Percentiles rank a stretch among this genome's conserved stretches.
These are phyloP conservation scores for Tetrapisispora arboricola DNA, from an alignment of 805 yeast species.

Conservation along the genomic window DNA sequence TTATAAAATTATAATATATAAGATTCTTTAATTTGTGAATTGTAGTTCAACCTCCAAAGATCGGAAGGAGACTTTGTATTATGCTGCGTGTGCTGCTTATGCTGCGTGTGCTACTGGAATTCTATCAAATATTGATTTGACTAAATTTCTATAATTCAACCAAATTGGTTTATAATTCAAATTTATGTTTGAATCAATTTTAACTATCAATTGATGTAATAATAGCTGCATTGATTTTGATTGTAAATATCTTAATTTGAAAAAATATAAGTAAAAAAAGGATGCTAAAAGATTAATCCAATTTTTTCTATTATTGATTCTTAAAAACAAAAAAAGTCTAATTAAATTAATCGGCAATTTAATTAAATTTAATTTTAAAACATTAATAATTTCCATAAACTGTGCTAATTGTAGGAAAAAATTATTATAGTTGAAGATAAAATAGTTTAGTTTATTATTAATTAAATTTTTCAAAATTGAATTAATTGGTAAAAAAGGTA, in stretches of 20 bases:
- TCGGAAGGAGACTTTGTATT: no score
- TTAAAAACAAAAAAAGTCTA: conserved; percentile 9
- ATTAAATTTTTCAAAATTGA: conserved; percentile 19
- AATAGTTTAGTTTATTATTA: conserved; percentile 24
- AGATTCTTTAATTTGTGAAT: no score
- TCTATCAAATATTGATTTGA: conserved; percentile 6
- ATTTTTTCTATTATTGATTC: conserved; percentile 20
- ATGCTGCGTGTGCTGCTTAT: no score
- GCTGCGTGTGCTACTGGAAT: neutral
- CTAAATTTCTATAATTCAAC: conserved; percentile 14
- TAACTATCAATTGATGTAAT: conserved; percentile 37
- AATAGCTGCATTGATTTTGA: conserved; percentile 44
- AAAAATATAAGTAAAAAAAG: conserved; percentile 41
- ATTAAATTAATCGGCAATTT: conserved; percentile 21
- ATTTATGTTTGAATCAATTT: conserved; percentile 34
- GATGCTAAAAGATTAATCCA: conserved; percentile 32
- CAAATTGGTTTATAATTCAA: conserved; percentile 24
- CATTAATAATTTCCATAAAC: conserved; percentile 36
- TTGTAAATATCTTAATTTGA: conserved; percentile 51
- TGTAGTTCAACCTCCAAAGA: no score
- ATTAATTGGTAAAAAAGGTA: conserved; percentile 39
- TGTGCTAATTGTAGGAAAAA: conserved; percentile 37
- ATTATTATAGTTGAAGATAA: conserved; percentile 34
- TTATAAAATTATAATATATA: no score
- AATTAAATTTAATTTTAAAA: conserved; percentile 33